Conservation (phyloP, 352 stramenopile species). For the Globisporangium nodosum region DNA sequence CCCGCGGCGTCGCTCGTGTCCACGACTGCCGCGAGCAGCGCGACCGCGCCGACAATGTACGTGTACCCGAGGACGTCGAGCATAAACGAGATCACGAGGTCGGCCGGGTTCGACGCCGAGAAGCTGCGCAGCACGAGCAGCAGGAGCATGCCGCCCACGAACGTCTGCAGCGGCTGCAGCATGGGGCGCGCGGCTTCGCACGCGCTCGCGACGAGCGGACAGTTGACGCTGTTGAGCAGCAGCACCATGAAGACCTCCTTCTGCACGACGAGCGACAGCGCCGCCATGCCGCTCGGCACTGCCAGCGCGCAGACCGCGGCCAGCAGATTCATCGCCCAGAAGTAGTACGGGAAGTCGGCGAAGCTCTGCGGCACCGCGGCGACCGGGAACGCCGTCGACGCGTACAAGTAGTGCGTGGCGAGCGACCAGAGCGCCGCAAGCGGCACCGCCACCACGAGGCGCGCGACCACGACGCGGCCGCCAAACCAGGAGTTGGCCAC, state of each 20-base stretch:
- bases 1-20: conserved; percentile 27
- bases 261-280: conserved; percentile 29
- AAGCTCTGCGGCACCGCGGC: conserved; percentile 22
- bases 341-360: conserved; percentile 24
- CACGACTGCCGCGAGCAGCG: conserved; percentile 33
- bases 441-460: conserved; percentile 14
- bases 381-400: conserved; percentile 26
- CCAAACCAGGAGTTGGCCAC: conserved; percentile 20
- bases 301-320: conserved; percentile 25
- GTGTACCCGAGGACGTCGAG: conserved; percentile 36
- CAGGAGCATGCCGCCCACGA: conserved; percentile 23
- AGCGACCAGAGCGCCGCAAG: conserved; percentile 29
- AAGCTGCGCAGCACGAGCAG: conserved; percentile 25
- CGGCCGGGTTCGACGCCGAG: conserved; percentile 21
- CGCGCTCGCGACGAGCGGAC: conserved; percentile 16
- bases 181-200: conserved; percentile 14
- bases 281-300: conserved; percentile 21
- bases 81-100: conserved; percentile 25
- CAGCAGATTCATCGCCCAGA: conserved; percentile 32
- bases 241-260: conserved; percentile 33
- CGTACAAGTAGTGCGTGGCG: conserved; percentile 16
- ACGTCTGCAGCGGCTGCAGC: conserved; percentile 30
- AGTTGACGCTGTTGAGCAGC: conserved; percentile 36
- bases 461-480: conserved; percentile 21
- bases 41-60: conserved; percentile 28